These are phyloP conservation scores for Solanum bukasovii DNA, from an alignment of 257 asterid species.

Conservation along the genomic window DNA sequence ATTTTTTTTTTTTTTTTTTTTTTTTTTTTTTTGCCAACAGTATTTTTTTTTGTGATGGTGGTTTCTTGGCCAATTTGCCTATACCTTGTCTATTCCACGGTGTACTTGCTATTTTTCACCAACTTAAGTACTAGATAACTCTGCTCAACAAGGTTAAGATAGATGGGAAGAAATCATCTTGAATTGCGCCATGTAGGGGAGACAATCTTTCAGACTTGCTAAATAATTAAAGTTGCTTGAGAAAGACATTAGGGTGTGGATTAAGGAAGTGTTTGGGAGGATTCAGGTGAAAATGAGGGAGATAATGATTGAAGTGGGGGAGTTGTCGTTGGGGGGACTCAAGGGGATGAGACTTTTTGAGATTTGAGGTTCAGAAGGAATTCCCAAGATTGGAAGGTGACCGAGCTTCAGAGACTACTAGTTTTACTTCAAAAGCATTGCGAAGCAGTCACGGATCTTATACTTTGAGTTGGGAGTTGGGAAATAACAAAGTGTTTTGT, in stretches of 20 bases:
- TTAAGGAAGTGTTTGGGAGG: not conserved
- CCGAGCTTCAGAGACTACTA: not conserved
- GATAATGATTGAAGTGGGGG: not conserved
- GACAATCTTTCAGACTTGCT: not conserved
- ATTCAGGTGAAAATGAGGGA: not conserved
- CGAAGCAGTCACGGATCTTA: not conserved
- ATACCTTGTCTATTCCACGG: not conserved
- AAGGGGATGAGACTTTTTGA: not conserved
- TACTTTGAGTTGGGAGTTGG: not conserved
- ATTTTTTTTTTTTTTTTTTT: too few relatives aligned
- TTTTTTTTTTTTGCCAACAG: too few relatives aligned
- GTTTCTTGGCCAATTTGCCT: not conserved
- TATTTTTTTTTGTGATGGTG: not conserved
- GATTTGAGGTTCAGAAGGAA: not conserved
- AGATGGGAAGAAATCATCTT: not conserved
- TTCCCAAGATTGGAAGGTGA: not conserved
- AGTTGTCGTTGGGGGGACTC: not conserved
- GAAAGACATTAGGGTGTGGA: not conserved
- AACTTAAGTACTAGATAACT: not conserved
- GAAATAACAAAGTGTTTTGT: not conserved
- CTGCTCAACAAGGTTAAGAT: not conserved
- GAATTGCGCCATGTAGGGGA: not conserved
- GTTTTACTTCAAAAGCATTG: not conserved
- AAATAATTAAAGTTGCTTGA: not conserved
- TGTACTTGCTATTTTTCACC: not conserved